These are phyloP conservation scores for Crithidia thermophila DNA, from an alignment of 208 protist species.

Conservation along the genomic window DNA sequence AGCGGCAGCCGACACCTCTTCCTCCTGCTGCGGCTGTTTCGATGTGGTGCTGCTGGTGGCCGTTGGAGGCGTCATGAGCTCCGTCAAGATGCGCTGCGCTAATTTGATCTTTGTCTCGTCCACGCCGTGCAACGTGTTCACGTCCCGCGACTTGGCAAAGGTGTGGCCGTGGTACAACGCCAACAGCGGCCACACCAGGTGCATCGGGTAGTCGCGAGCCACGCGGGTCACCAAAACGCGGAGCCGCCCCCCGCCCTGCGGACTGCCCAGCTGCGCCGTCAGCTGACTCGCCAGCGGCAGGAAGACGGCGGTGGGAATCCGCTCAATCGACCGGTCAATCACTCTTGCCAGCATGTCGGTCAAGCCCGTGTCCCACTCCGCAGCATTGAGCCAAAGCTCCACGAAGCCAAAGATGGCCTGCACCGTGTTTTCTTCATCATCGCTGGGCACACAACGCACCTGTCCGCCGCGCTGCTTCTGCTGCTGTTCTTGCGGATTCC, in stretches of 20 bases:
- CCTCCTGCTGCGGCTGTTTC: too few relatives aligned
- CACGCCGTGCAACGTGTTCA: slow-evolving; percentile 20
- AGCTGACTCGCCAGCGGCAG: slow-evolving; percentile 72
- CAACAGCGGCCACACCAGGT: slow-evolving; percentile 72
- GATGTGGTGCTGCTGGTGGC: too few relatives aligned
- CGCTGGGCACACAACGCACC: slow-evolving; percentile 1
- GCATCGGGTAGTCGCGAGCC: slow-evolving; percentile 54
- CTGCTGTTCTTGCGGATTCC: neutral
- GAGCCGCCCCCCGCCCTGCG: slow-evolving; percentile 29
- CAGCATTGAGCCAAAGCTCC: slow-evolving; percentile 59
- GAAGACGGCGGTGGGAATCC: slow-evolving; percentile 60
- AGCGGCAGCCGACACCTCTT: too few relatives aligned
- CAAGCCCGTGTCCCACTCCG: slow-evolving; percentile 12
- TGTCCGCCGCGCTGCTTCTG: neutral
- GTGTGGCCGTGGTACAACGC: slow-evolving; percentile 66
- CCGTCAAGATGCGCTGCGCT: slow-evolving; percentile 15
- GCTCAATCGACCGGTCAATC: slow-evolving; percentile 48
- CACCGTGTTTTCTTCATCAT: slow-evolving; percentile 40
- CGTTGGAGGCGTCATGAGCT: too few relatives aligned
- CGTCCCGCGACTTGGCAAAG: slow-evolving; percentile 38
- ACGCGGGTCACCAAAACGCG: slow-evolving; percentile 49
- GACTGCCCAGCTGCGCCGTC: slow-evolving; percentile 57
- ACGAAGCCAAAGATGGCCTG: slow-evolving; percentile 85
- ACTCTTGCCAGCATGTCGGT: slow-evolving; percentile 38
- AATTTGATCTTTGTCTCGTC: slow-evolving; percentile 31